phyloP scores from a whole-genome alignment of 768 basidiomycete species.

The Chlorophyllum brunneum region DNA sequence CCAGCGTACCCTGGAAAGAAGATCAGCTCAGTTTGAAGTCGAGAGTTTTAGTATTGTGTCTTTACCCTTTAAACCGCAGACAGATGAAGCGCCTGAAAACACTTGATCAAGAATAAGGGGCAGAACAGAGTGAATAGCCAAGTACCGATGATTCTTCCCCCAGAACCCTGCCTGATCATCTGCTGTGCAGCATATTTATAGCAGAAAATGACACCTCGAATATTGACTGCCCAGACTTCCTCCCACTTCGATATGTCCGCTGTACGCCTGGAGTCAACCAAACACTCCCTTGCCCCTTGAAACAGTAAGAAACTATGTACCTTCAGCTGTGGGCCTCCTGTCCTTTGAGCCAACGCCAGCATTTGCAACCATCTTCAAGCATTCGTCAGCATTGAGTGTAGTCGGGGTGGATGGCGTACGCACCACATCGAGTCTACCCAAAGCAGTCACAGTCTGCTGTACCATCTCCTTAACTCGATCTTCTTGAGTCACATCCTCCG shows the following conservation, averaged over 20 bases:
- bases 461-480: slow-evolving; percentile 39
- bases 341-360: slow-evolving; percentile 1
- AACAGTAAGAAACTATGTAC: neutral
- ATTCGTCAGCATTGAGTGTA: neutral
- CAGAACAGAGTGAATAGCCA: too few relatives aligned
- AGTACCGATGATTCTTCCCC: slow-evolving; percentile 50
- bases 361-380: slow-evolving; percentile 12
- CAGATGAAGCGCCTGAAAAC: slow-evolving; percentile 23
- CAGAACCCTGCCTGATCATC: slow-evolving; percentile 52
- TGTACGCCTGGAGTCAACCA: slow-evolving; percentile 6
- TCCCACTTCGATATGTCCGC: slow-evolving; percentile 38
- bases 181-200: slow-evolving; percentile 61
- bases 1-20: neutral
- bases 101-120: neutral
- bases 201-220: slow-evolving; percentile 55
- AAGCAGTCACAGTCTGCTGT: slow-evolving; percentile 22
- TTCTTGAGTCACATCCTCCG: slow-evolving; percentile 40
- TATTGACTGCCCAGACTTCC: slow-evolving; percentile 43
- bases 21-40: neutral
- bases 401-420: slow-evolving; percentile 14
- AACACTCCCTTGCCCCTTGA: too few relatives aligned
- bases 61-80: slow-evolving; percentile 26
- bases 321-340: neutral
- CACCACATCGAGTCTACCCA: slow-evolving; percentile 47
- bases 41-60: neutral